Base-by-base conservation (phyloP, 164 flowering plant genomes). In the Chimonanthus salicifolius region DNA sequence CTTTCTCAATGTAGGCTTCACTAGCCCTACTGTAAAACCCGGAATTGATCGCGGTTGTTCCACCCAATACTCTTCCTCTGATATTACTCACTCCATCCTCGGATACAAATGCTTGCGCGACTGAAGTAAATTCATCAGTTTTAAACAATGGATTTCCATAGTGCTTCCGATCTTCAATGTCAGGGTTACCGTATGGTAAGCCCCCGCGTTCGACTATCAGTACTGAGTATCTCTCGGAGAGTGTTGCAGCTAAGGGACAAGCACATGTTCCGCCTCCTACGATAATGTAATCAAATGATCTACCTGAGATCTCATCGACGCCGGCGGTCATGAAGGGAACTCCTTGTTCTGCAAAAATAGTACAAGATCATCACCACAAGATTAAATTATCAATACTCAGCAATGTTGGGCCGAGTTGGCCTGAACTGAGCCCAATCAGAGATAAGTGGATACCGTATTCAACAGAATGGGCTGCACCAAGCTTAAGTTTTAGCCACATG, bases 261-360 rank as follows among this genome's bases (percentile, higher is more conserved):
- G 86, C 88, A 6, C 80, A 62, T 20, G 88, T 75, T 11, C 87
- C 87, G 49, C 87, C 87, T 15, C 87, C 87, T 8, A 85, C 80
- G 6, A 85, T 73, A 4, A 85, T 85, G 80, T 83, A 82, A 58
- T 83, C 86, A 49, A 80, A 85, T 4, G 83, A 83, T 72, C 70
- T 81, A 62, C 84, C 82, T 3, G 78, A 49, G 8, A 83, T 71
- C 73, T 80, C 80, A 33, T 72, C 64, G 1, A 76, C 65, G 64
- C 81, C 80, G n/a, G 82, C 72, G 46, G 83, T 83, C 78, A 83
- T 74, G 75, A 71, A 58, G 7, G 79, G 80, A 16, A 64, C 70
- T 44, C 18, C 49, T 7, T 18, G 66, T 69, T 74, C 79, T 82
- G 33, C 49, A 54, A 0, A 33, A 33, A 33, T 33, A 33, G 33